Conservation (phyloP, 1,284 basidiomycete species). For the Ustilago hordei region DNA sequence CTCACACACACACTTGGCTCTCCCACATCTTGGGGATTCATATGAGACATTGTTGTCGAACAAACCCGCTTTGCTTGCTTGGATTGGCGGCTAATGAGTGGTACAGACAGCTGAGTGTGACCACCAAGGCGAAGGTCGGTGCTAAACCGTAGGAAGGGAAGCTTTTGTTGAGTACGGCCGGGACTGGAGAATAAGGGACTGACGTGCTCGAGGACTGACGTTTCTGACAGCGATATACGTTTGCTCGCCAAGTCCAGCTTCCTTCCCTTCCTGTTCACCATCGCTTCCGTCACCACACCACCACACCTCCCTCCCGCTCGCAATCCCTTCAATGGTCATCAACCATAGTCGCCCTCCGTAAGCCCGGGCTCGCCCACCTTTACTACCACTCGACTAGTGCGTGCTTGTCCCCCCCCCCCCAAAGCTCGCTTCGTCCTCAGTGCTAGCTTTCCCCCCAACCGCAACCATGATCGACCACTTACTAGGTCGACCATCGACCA, state of each 20-base stretch:
- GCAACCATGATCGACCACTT: conserved; percentile 63
- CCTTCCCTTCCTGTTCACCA: not conserved
- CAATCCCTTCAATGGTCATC: not conserved
- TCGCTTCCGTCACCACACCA: not conserved
- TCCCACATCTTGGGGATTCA: too few relatives aligned
- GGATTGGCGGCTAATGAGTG: too few relatives aligned
- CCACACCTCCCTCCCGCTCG: not conserved
- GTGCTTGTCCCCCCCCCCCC: not conserved
- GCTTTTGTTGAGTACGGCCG: too few relatives aligned
- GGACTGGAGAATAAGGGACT: too few relatives aligned
- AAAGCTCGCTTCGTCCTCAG: not conserved
- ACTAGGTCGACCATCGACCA: conserved; percentile 62
- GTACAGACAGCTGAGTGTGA: too few relatives aligned
- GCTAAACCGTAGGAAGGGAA: too few relatives aligned
- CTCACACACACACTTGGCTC: too few relatives aligned
- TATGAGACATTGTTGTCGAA: too few relatives aligned
- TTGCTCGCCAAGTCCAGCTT: not conserved
- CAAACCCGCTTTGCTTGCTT: too few relatives aligned
- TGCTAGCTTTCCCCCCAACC: not conserved
- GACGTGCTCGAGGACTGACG: too few relatives aligned
- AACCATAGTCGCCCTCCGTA: not conserved
- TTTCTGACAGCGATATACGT: too few relatives aligned
- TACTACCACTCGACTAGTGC: not conserved
- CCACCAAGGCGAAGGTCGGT: too few relatives aligned
- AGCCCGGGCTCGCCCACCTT: not conserved